These are phyloP conservation scores for Lippia alba DNA, from an alignment of 305 asterid species.

Conservation along the genomic window DNA sequence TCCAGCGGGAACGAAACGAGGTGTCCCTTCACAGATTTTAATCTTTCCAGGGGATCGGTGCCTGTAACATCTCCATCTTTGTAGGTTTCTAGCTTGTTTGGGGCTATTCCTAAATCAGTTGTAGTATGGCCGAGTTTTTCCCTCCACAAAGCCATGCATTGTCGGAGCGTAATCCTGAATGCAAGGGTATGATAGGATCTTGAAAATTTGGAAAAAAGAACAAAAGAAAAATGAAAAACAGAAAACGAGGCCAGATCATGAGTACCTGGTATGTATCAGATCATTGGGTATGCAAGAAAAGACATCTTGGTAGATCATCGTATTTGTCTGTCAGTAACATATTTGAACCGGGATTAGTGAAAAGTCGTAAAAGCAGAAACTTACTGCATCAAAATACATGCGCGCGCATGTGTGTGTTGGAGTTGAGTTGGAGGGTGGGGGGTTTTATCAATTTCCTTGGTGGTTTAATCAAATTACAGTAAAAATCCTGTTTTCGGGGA, in stretches of 20 bases:
- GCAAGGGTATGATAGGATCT: background rate
- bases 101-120: conserved; percentile 89
- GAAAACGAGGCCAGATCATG: background rate
- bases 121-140: conserved; percentile 80
- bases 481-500: too few species aligned
- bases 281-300: conserved; percentile 91
- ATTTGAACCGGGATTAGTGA: background rate
- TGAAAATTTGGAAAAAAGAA: background rate
- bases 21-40: conserved; percentile 74
- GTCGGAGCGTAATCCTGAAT: conserved; percentile 78
- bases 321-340: conserved; percentile 68
- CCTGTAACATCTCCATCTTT: conserved; percentile 65
- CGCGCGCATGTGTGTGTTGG: too few species aligned
- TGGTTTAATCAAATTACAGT: too few species aligned
- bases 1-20: conserved; percentile 93
- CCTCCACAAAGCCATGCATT: conserved; percentile 73
- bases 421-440: too few species aligned
- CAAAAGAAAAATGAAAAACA: conserved; percentile 20
- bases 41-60: conserved; percentile 84
- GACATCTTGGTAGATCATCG: conserved; percentile 86
- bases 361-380: background rate
- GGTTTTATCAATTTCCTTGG: too few species aligned
- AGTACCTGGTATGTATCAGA: conserved; percentile 85
- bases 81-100: conserved; percentile 63
- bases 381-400: background rate